Percentiles rank a stretch among this genome's conserved stretches.
phyloP scores from a whole-genome alignment of 2,329 filamentous ascomycete species.

The Aureobasidium sp. region DNA sequence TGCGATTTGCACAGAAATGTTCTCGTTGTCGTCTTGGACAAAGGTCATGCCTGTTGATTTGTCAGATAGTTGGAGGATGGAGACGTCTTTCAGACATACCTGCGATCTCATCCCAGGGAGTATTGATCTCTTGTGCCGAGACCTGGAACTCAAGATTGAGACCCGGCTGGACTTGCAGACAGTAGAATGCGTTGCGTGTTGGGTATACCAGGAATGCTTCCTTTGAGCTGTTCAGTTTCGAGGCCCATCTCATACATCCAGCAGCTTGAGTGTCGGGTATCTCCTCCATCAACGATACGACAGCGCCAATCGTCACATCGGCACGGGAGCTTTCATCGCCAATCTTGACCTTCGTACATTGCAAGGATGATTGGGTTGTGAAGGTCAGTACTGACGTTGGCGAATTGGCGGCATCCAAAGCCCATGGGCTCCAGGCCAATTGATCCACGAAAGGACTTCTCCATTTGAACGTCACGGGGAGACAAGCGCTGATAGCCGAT shows the following conservation, averaged over 20 bases:
- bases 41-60: constrained; percentile 27
- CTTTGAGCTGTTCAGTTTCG: constrained; percentile 5
- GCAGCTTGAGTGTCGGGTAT: background rate
- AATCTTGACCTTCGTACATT: background rate
- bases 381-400: constrained; percentile 30
- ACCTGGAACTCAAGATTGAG: background rate
- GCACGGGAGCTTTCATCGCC: background rate
- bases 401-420: constrained; percentile 17
- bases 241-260: constrained; percentile 22
- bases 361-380: constrained; percentile 19
- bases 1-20: constrained; percentile 29
- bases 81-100: constrained; percentile 20
- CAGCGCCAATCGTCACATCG: background rate
- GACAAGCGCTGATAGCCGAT: background rate
- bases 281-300: background rate
- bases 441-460: constrained; percentile 31
- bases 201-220: constrained; percentile 8
- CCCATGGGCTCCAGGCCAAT: constrained; percentile 37
- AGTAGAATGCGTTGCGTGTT: background rate
- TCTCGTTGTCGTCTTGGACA: constrained; percentile 17
- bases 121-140: constrained; percentile 30
- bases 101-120: constrained; percentile 37
- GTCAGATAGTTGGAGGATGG: background rate
- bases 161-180: constrained; percentile 2
- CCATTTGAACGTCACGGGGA: constrained; percentile 23